These are phyloP conservation scores for Lunularia cruciata DNA, from an alignment of 225 moss, liverwort and hornwort genomes.

Conservation along the genomic window DNA sequence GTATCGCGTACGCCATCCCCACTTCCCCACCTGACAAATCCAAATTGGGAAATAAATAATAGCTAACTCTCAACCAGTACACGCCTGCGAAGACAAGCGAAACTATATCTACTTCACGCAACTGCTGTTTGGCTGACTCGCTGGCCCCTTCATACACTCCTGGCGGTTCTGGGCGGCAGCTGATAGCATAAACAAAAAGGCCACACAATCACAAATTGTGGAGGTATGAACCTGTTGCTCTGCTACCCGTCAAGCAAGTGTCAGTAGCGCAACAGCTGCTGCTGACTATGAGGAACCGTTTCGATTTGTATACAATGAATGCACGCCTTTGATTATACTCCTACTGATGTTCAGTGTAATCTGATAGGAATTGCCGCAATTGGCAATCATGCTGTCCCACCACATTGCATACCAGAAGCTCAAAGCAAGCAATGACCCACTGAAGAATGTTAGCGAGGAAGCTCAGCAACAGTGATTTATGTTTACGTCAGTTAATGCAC, in stretches of 20 bases:
- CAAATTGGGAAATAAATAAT: background rate
- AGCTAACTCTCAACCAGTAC: background rate
- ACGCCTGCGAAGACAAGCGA: background rate
- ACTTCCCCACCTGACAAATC: background rate
- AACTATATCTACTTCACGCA: background rate
- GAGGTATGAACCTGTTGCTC: background rate
- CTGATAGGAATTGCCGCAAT: background rate
- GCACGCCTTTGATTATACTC: too few species aligned
- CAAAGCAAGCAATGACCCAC: background rate
- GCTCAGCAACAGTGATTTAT: too few species aligned
- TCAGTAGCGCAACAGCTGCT: background rate
- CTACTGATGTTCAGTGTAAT: too few species aligned
- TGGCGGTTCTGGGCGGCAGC: slow-evolving; percentile 4
- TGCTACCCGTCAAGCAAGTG: background rate
- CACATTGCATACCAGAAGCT: background rate
- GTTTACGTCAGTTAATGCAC: too few species aligned
- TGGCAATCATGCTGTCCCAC: background rate
- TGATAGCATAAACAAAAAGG: background rate
- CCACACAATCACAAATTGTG: background rate
- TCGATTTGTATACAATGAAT: too few species aligned
- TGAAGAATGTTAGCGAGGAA: background rate
- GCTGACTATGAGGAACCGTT: background rate
- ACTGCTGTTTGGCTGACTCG: background rate
- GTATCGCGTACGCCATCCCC: background rate
- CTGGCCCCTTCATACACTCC: background rate